Base-by-base conservation (phyloP, 257 asterid genomes). In the Vinca minor region DNA sequence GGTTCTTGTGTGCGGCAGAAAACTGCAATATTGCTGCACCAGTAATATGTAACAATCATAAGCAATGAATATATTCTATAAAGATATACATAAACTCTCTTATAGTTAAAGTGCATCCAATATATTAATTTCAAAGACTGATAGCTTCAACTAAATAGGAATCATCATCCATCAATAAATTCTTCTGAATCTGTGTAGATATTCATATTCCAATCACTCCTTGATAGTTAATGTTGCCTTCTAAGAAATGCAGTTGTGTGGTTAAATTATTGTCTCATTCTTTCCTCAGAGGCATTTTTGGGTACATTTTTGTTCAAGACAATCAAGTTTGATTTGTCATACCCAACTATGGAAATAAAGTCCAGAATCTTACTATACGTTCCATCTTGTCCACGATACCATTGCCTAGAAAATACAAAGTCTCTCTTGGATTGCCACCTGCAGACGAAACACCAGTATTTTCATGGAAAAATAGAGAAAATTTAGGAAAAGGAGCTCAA, bases 381-480 rank as follows among this genome's bases (percentile, higher is more conserved):
- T 78, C 96, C 99, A 71, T 93, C 99, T 81, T 93, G 97, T 71
- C 92, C 96, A 36, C 85, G 94, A 78, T 87, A 90, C 99, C 99
- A 93, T 71, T 88, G 95, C 79, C 99, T 79, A 62, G 99, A 89
- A 77, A 85, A 93, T 61, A 89, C 87, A 67, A 93, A 93, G 76
- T 93, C 99, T 82, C 83, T 85, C 82, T 82, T 93, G 23, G 88
- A 74, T 54, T 82, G 84, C 97, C 99, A 80, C 99, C 99, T 93
- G 92, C n/a, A n/a, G n/a, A n/a, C n/a, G n/a, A n/a, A n/a, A n/a
- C n/a, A n/a, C n/a, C n/a, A n/a, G n/a, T n/a, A n/a, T n/a, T n/a
- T n/a, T n/a, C n/a, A n/a, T n/a, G n/a, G n/a, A n/a, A n/a, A n/a
- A n/a, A n/a, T n/a, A n/a, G n/a, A n/a, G n/a, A n/a, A n/a, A n/a